Evolutionary conservation across 257 asterid species (phyloP).

Genomic region (Craterostigma plantagineum): DNA sequence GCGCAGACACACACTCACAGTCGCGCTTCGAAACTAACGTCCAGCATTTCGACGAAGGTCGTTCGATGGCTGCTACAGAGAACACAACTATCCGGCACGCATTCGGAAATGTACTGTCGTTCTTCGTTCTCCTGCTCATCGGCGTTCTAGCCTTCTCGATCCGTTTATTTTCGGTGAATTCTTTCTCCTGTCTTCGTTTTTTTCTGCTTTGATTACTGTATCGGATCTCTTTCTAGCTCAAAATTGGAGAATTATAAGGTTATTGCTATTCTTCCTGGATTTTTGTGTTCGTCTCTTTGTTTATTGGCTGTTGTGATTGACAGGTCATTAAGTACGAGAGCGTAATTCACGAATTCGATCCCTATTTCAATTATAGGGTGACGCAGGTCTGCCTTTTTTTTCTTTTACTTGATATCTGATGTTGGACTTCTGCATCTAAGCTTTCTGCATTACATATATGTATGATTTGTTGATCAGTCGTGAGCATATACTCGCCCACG

Average conservation of each 20-base stretch:
- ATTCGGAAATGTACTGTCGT: constrained; percentile 64
- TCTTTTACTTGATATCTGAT: no score
- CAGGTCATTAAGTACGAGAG: constrained; percentile 98
- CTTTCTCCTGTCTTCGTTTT: constrained; percentile 4
- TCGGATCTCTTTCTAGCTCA: no score
- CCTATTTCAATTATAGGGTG: constrained; percentile 95
- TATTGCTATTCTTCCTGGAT: not conserved
- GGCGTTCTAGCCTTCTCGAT: constrained; percentile 93
- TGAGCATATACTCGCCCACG: no score
- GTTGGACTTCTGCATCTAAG: not conserved
- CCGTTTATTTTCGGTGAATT: constrained; percentile 83
- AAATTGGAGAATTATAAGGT: not conserved
- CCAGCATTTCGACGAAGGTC: constrained; percentile 2
- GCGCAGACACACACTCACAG: no score
- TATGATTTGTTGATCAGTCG: no score
- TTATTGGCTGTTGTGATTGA: not conserved
- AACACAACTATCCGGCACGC: constrained; percentile 24
- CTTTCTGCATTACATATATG: no score
- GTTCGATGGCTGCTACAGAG: constrained; percentile 29
- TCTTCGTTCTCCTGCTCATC: constrained; percentile 64
- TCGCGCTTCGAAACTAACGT: no score
- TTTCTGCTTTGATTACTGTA: not conserved
- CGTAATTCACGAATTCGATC: constrained; percentile 94
- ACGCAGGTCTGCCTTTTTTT: constrained; percentile 62
- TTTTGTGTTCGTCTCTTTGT: not conserved